Evolutionary conservation across 2,329 filamentous ascomycete genomes (phyloP), one percentile per base, ranked within the genome.

Genomic region (Triangularia verruculosa): DNA sequence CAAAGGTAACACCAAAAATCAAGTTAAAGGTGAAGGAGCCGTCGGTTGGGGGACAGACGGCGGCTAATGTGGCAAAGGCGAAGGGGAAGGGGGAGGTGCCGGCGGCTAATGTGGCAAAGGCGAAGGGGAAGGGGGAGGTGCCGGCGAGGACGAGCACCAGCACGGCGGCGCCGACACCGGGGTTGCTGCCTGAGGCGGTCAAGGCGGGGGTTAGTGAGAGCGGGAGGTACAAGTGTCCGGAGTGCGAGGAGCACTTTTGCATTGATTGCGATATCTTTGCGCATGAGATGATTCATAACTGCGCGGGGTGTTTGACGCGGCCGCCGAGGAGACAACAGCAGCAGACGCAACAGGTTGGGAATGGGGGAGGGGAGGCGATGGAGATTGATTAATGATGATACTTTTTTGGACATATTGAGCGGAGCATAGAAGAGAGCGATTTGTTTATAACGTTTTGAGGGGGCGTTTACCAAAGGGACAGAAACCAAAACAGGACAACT

Each of bases 251-350:
- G 64, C 94, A 98, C 77, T 99, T 98, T 74, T 99, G 95, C 80
- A 96, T 99, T 68, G 95, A 99, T 75, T 99, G 95, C 75, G 95
- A 99, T 75, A 87, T 97, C 24, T 97, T 95, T 78, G 90, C 92
- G 24, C 95, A 99, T 74, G 93, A 97, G 78, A 87, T 96, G 12
- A 85, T 97, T 59, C 94, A 99, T 75, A 98, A 98, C 76, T 99
- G 95, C 72, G 93, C 95, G 0, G 94, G 94, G 0, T 99, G 95
- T 75, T 20, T 47, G n/a, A 17, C n/a, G 39, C n/a, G 9, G n/a
- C 39, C n/a, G 5, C 5, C n/a, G n/a, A 89, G 86, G 75, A 84
- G 83, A 71, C 79, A 80, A 62, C 78, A 77, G 51, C 51, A 28
- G 15, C 20, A n/a, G 17, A 17, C 24, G 51, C 4, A 24, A 11